Evolutionary conservation across 2,329 filamentous ascomycete genomes (phyloP), one percentile per base, ranked within the genome.

Genomic region (Diaporthe destruens): DNA sequence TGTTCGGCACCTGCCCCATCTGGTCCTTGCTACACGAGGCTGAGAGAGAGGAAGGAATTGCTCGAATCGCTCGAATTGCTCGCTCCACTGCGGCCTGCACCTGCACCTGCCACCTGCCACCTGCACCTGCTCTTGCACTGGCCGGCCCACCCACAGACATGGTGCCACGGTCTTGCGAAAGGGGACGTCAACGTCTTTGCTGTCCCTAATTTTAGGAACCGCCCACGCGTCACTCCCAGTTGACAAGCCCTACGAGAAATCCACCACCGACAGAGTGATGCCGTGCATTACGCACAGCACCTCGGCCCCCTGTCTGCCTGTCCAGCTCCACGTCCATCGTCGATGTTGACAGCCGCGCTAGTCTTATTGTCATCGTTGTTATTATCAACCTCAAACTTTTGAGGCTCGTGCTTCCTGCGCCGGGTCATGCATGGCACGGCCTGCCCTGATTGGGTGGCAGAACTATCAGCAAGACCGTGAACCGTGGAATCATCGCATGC

Each of bases 171-270:
- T 66, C 51, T 32, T 36, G 29, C 44, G 8, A 39, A 36, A 36
- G 61, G 29, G 20, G 29, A 53, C 32, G 44, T 66, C 61, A 66
- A 49, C 47, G 32, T 66, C 39, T 53, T 34, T 51, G 29, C 47
- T 23, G 47, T 39, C 61, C 39, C 61, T 66, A 66, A 66, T 51
- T 66, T 39, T 66, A 66, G 61, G 61, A 66, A 53, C 47, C 47
- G 44, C 61, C 61, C 61, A 32, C 61, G 61, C 61, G 61, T 66
- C 61, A 53, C 39, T 51, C 47, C 61, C 61, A 66, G 61, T 66
- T 53, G 14, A 53, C 61, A n/a, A 66, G 61, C 61, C 61, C 61
- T 66, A 66, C 61, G 47, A 66, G 47, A 14, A 66, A 66, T 66
- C 32, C 39, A 66, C 53, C 61, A 66, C 44, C 44, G 47, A 53